These are phyloP conservation scores for Sparassis latifolia DNA, from an alignment of 1,284 basidiomycete species.

Conservation along the genomic window DNA sequence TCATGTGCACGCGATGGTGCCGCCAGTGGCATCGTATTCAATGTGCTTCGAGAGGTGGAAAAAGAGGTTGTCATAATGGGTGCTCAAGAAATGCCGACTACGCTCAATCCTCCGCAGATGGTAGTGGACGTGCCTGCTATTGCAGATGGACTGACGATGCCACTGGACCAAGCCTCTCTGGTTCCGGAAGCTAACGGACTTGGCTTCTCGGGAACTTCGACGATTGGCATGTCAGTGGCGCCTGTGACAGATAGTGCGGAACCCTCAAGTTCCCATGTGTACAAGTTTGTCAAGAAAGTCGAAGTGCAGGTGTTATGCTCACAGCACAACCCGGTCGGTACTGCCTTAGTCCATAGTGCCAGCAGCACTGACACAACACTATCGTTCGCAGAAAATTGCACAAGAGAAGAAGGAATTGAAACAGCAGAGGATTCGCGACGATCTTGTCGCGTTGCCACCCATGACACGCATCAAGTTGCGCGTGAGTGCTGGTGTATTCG, in stretches of 20 bases:
- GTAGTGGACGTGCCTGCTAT: constrained; percentile 2
- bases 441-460: constrained; percentile 58
- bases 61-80: constrained; percentile 54
- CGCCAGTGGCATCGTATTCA: constrained; percentile 50
- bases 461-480: constrained; percentile 78
- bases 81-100: too few relatives aligned
- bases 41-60: constrained; percentile 61
- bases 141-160: constrained; percentile 2
- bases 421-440: constrained; percentile 57
- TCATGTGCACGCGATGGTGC: constrained; percentile 73
- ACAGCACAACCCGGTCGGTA: constrained; percentile 77
- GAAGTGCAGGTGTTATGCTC: constrained; percentile 72
- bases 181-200: constrained; percentile 1
- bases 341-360: neutral
- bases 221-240: neutral
- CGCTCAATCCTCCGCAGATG: constrained; percentile 35
- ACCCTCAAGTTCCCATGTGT: constrained; percentile 33
- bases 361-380: neutral
- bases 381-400: constrained; percentile 46
- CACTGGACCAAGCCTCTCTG: constrained; percentile 5
- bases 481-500: constrained; percentile 71
- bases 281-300: constrained; percentile 63
- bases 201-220: too few relatives aligned
- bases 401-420: constrained; percentile 67
- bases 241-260: neutral